Conservation (phyloP, 495 filamentous ascomycete genomes). For the Neurospora sublineolata region DNA sequence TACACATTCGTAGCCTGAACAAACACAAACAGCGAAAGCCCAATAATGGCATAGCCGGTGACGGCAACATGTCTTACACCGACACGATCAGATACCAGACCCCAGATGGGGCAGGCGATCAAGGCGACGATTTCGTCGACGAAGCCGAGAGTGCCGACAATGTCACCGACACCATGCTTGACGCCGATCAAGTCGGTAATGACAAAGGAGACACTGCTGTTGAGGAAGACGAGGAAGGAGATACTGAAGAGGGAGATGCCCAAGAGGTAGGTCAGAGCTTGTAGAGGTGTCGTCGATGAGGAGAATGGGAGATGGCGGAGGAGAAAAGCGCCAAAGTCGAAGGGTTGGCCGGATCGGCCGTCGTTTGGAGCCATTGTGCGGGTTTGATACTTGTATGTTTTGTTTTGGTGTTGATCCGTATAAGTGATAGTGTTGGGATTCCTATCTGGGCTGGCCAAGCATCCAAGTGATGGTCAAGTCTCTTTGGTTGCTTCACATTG, state of each 20-base stretch:
- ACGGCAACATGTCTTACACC: slow-evolving; percentile 75
- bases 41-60: slow-evolving; percentile 69
- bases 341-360: background rate
- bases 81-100: slow-evolving; percentile 75
- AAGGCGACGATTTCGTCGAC: slow-evolving; percentile 89
- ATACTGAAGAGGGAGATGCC: slow-evolving; percentile 92
- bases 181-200: slow-evolving; percentile 81
- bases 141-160: slow-evolving; percentile 89
- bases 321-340: slow-evolving; percentile 9
- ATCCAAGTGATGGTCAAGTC: background rate
- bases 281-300: slow-evolving; percentile 49
- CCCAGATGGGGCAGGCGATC: slow-evolving; percentile 85
- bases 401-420: background rate
- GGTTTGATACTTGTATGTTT: background rate
- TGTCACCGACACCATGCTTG: slow-evolving; percentile 66
- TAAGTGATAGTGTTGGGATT: background rate
- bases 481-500: background rate
- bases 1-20: slow-evolving; percentile 82
- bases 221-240: slow-evolving; percentile 94
- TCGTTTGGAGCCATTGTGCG: background rate
- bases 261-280: slow-evolving; percentile 75
- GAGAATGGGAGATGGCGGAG: slow-evolving; percentile 44
- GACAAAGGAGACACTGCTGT: slow-evolving; percentile 85
- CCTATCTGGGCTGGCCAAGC: background rate
- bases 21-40: slow-evolving; percentile 61